Base-by-base conservation (phyloP, 2,329 filamentous ascomycete species). In the Aspergillus sp. region DNA sequence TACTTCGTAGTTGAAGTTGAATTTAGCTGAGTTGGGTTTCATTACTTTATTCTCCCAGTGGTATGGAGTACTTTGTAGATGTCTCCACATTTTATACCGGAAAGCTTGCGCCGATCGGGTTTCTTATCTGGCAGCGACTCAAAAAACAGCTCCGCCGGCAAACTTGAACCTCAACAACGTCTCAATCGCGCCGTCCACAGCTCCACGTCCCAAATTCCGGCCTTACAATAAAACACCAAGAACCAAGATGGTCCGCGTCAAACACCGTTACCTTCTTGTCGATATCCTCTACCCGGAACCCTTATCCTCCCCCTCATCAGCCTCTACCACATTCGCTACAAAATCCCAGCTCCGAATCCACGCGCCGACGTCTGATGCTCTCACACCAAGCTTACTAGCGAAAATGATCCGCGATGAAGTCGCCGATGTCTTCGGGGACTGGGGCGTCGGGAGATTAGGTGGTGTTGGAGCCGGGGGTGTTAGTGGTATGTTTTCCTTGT, bases 211-310 rank as follows among this genome's bases (percentile, higher is more conserved):
- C 28, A 31, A 43, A 31, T 23, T 15, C 11, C 6, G 5, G 25
- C 41, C 25, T 23, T 17, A 41, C 34, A 41, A 41, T 7, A 17
- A 9, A 30, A n/a, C n/a, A 9, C 25, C 23, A 30, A 30, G n/a
- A 50, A n/a, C 48, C 48, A 41, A 50, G 19, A 57, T 99, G 95
- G 95, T 99, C 63, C 92, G 95, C 74, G 87, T 98, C 69, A 99
- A 99, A 79, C 91, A 97, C 78, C 89, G 95, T 71, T 99, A 99
- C 77, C 86, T 99, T 19, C 87, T 98, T n/a, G 87, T 98, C 64
- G 92, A 96, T 74, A 93, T 98, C 67, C 84, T 98, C 51, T 97
- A 97, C 72, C 92, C 93, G 0, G 84, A 87, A 7, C 67, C 71
- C 19, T 64, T 64, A n/a, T 69, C 73, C 57, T 71, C 69, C 68